Base-by-base conservation (phyloP, 1,284 basidiomycete genomes). In the Malassezia equina region DNA sequence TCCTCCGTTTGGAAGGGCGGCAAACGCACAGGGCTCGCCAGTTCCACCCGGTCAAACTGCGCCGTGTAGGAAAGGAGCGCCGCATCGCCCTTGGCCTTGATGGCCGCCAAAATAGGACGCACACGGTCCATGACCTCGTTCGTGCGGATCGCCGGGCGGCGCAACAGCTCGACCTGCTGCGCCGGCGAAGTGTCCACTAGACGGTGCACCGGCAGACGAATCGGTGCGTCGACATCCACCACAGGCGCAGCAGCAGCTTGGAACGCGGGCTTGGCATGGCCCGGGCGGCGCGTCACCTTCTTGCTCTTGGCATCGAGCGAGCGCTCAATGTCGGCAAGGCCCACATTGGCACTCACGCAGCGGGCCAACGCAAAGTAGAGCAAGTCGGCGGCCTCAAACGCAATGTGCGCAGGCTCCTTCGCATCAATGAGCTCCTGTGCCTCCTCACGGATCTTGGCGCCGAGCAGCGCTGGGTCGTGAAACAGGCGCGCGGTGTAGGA, bases 391-490 rank as follows among this genome's bases (percentile, higher is more conserved):
- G 90, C 88, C 76, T 99, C 94, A 62, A 93, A 94, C 0, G 90
- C 87, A n/a, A 96, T 80, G 47, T 74, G 71, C 45, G 64, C 52
- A 42, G 91, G 86, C 49, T 89, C 85, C 4, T 82, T 83, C 13
- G 94, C 94, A 24, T 81, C 80, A 69, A 90, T 93, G 12, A 99
- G 81, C 76, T 99, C 94, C 67, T 93, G 88, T 0, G 94, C 94
- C 76, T 99, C 94, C 76, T 99, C 94, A 83, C 88, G 89, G 59
- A 99, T 90, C 78, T 99, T 99, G 48, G 90, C 85, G 48, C 81
- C 81, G 41, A 98, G 80, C 19, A 99, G 80, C 45, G 81, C 81
- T 9, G 84, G 78, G 67, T 96, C 89, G 53, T 81, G 80, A 76
- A 98, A 96, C 23, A 99, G 77, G 42, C 90, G 79, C 51, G 82